These are phyloP conservation scores for Quercus cerris DNA, from an alignment of 306 rosid species.

Conservation along the genomic window DNA sequence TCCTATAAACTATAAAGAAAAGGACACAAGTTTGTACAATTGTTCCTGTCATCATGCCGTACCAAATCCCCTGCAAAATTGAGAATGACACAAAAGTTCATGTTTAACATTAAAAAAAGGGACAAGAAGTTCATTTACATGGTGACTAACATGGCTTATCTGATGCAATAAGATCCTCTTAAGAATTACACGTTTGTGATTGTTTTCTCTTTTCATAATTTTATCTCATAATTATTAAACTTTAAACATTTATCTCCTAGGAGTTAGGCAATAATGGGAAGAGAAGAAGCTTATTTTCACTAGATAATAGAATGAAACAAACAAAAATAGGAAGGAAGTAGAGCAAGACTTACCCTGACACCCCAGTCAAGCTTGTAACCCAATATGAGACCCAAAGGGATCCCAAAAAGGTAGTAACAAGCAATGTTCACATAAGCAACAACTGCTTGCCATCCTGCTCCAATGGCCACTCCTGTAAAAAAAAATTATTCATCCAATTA, in stretches of 20 bases:
- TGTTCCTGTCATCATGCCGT: constrained; percentile 66
- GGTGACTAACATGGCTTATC: background rate
- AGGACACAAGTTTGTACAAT: constrained; percentile 63
- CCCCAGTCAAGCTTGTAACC: constrained; percentile 57
- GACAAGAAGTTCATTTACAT: background rate
- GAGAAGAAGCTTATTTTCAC: background rate
- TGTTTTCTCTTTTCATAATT: too few relatives aligned
- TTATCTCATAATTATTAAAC: too few relatives aligned
- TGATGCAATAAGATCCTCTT: background rate
- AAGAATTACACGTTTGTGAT: too few relatives aligned
- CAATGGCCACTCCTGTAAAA: constrained; percentile 70
- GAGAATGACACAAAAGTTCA: background rate
- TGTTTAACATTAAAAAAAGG: background rate
- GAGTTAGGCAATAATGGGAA: too few relatives aligned
- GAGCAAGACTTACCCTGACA: constrained; percentile 32
- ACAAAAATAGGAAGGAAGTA: background rate
- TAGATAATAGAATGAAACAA: background rate
- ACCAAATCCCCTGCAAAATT: constrained; percentile 71
- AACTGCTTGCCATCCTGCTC: constrained; percentile 83
- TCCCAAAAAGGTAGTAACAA: constrained; percentile 69
- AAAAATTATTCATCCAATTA: background rate
- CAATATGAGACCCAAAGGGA: constrained; percentile 65
- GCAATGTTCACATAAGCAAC: constrained; percentile 73
- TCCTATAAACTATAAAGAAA: constrained; percentile 46
- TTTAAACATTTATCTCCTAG: too few relatives aligned